phyloP scores from a whole-genome alignment of 2,329 filamentous ascomycete genomes.

The Apiospora phragmitis region DNA sequence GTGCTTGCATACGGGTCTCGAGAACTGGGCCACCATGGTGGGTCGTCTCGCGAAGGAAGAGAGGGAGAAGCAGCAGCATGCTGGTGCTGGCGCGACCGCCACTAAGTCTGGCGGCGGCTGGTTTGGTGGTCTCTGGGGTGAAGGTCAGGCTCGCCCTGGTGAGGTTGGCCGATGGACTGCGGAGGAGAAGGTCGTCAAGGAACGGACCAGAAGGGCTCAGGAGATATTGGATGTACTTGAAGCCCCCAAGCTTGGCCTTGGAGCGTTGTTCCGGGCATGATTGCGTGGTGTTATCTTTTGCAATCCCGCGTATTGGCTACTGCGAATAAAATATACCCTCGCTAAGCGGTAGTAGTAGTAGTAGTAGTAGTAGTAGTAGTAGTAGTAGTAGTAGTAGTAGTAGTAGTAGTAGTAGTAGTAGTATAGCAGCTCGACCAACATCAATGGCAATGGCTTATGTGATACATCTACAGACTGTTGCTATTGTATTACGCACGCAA shows the following conservation, averaged over 20 bases:
- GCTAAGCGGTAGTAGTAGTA: not conserved
- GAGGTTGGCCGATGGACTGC: conserved; percentile 53
- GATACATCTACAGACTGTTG: not conserved
- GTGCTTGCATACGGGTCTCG: conserved; percentile 74
- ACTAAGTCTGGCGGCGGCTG: conserved; percentile 29
- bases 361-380: too few species aligned
- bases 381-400: too few species aligned
- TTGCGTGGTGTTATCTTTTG: not conserved
- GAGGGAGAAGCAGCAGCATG: conserved; percentile 34
- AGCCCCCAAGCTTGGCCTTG: conserved; percentile 35
- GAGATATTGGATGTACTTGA: conserved; percentile 53
- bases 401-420: not conserved
- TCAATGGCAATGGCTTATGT: not conserved
- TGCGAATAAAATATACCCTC: conserved; percentile 10
- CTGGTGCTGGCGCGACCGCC: conserved; percentile 17
- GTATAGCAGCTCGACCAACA: not conserved
- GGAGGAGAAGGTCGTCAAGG: conserved; percentile 55
- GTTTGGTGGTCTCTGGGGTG: conserved; percentile 42
- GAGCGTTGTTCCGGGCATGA: conserved; percentile 43
- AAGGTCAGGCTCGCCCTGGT: conserved; percentile 27
- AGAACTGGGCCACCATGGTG: conserved; percentile 85
- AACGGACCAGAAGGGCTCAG: conserved; percentile 50
- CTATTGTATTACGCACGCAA: not conserved
- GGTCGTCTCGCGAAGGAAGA: conserved; percentile 59
- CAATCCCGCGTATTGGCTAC: not conserved